Conservation (phyloP, 306 rosid species). For the Senna tora region DNA sequence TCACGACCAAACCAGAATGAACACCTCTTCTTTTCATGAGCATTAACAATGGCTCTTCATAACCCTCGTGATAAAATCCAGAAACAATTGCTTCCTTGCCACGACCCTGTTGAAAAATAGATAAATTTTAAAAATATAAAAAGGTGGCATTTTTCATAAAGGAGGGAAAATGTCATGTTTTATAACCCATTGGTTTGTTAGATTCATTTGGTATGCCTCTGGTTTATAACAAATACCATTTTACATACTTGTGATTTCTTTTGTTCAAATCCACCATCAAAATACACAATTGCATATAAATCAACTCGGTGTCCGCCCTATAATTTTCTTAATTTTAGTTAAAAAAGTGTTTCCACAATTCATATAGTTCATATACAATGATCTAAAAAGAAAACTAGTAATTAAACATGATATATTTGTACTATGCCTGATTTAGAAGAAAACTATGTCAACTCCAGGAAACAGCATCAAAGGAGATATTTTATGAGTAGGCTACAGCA, state of each 20-base stretch:
- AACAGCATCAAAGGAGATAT: neutral
- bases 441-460: neutral
- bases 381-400: constrained; percentile 23
- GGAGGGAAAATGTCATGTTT: neutral
- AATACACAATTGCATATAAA: constrained; percentile 25
- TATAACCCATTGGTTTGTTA: constrained; percentile 16
- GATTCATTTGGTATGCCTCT: constrained; percentile 20
- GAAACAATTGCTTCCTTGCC: constrained; percentile 94
- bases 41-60: constrained; percentile 86
- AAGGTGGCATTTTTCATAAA: constrained; percentile 5
- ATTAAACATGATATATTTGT: constrained; percentile 10
- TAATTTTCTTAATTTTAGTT: constrained; percentile 13
- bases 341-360: constrained; percentile 1
- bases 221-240: constrained; percentile 12
- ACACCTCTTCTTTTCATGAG: constrained; percentile 99
- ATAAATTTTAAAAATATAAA: constrained; percentile 10
- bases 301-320: constrained; percentile 17
- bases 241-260: neutral
- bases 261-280: constrained; percentile 21
- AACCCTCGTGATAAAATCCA: constrained; percentile 97
- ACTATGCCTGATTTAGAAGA: neutral
- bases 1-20: constrained; percentile 91
- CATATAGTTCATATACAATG: constrained; percentile 10
- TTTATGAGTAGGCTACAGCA: too few relatives aligned
- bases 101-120: constrained; percentile 58